These are phyloP conservation scores for Jaenimonas drosophilae DNA, from an alignment of 208 protist genomes.

Conservation along the genomic window DNA sequence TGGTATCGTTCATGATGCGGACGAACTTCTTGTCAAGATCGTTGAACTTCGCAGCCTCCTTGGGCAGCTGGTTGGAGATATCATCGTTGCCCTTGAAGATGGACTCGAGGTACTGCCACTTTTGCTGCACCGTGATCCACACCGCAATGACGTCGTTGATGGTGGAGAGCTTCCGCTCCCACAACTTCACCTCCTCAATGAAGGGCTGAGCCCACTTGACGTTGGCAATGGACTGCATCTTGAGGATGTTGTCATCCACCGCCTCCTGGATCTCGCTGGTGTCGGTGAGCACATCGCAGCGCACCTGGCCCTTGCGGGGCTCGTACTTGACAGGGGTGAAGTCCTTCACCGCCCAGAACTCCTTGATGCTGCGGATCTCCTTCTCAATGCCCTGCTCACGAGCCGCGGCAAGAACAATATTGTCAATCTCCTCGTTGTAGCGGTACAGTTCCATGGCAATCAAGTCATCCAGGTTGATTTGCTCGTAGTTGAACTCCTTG, in stretches of 20 bases:
- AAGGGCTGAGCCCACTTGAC: slow-evolving; percentile 96
- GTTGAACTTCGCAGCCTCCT: slow-evolving; percentile 97
- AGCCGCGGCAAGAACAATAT: slow-evolving; percentile 88
- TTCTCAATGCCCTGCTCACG: slow-evolving; percentile 96
- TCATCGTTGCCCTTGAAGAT: slow-evolving; percentile 99
- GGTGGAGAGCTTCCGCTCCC: slow-evolving; percentile 93
- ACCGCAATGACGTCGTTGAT: slow-evolving; percentile 96
- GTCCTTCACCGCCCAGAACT: slow-evolving; percentile 90
- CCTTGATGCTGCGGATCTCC: slow-evolving; percentile 89
- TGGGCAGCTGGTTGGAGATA: slow-evolving; percentile 97
- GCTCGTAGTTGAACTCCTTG: slow-evolving; percentile 93
- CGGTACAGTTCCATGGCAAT: slow-evolving; percentile 96
- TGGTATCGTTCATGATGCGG: slow-evolving; percentile 95
- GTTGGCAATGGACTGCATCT: slow-evolving; percentile 95
- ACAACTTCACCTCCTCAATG: slow-evolving; percentile 91
- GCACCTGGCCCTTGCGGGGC: slow-evolving; percentile 74
- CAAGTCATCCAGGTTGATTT: slow-evolving; percentile 95
- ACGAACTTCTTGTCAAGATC: slow-evolving; percentile 95
- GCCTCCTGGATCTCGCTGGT: slow-evolving; percentile 94
- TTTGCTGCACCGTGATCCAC: slow-evolving; percentile 97
- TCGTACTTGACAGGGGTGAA: slow-evolving; percentile 89
- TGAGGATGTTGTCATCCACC: slow-evolving; percentile 98
- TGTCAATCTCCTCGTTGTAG: slow-evolving; percentile 92
- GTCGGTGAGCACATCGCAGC: slow-evolving; percentile 90
- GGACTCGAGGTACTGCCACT: slow-evolving; percentile 99